Evolutionary conservation across 768 basidiomycete genomes (phyloP).

Genomic region (Trametes coccinea): DNA sequence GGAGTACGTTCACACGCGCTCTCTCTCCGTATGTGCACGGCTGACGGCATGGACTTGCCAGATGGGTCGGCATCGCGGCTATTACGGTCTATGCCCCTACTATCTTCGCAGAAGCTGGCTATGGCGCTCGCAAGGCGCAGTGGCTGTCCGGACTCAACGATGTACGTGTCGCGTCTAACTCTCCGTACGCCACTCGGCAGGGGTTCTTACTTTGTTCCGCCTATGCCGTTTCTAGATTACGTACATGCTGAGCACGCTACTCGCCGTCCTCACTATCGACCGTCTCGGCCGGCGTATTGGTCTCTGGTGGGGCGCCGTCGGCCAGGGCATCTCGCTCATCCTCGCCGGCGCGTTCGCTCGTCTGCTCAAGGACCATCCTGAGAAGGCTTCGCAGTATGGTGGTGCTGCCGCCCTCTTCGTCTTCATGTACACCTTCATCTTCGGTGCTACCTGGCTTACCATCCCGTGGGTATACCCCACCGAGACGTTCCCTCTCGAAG

Average conservation of each 20-base stretch:
- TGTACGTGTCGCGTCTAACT: slow-evolving; percentile 25
- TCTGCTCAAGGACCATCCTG: slow-evolving; percentile 43
- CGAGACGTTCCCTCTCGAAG: slow-evolving; percentile 45
- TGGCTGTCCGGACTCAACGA: slow-evolving; percentile 49
- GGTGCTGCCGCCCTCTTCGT: slow-evolving; percentile 46
- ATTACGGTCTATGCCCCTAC: slow-evolving; percentile 49
- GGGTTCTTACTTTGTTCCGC: not conserved
- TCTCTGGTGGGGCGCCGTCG: slow-evolving; percentile 48
- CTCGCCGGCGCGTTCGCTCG: slow-evolving; percentile 45
- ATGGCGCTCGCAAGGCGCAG: slow-evolving; percentile 42
- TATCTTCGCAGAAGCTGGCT: slow-evolving; percentile 46
- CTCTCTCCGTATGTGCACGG: not conserved
- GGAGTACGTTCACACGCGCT: slow-evolving; percentile 32
- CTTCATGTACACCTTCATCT: slow-evolving; percentile 44
- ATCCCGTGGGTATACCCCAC: slow-evolving; percentile 41
- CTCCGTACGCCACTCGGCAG: not conserved
- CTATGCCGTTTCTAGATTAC: slow-evolving; percentile 35
- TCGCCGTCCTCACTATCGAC: slow-evolving; percentile 45
- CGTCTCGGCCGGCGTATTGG: slow-evolving; percentile 45
- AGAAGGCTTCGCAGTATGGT: slow-evolving; percentile 40
- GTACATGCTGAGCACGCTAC: slow-evolving; percentile 43
- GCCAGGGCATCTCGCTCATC: slow-evolving; percentile 40
- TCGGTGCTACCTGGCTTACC: slow-evolving; percentile 49
- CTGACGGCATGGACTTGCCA: slow-evolving; percentile 14
- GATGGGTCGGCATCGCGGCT: slow-evolving; percentile 48